phyloP scores from a whole-genome alignment of 495 filamentous ascomycete genomes.

The Daldinia decipiens region DNA sequence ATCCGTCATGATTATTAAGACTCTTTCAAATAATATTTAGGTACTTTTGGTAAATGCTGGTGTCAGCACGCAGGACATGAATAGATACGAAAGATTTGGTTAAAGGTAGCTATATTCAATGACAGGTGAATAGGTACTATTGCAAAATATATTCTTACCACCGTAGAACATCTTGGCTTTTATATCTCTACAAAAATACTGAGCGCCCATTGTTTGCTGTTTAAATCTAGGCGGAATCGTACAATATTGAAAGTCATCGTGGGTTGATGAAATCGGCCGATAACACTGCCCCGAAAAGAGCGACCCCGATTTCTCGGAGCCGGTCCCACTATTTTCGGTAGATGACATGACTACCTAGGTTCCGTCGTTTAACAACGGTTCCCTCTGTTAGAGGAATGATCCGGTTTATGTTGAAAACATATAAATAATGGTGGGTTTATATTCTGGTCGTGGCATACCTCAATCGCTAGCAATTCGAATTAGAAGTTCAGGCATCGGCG shows the following conservation, averaged over 20 bases:
- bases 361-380: neutral
- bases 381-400: too few species aligned
- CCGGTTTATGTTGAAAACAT: too few species aligned
- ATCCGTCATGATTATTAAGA: constrained; percentile 20
- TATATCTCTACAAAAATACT: neutral
- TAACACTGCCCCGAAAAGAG: constrained; percentile 13
- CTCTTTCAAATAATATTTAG: neutral
- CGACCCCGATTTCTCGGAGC: constrained; percentile 28
- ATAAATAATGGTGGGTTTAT: too few species aligned
- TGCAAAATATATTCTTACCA: neutral
- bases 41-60: neutral
- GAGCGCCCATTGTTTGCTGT: neutral
- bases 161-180: neutral
- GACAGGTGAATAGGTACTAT: neutral
- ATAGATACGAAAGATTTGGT: neutral
- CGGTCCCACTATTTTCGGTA: constrained; percentile 13
- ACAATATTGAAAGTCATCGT: constrained; percentile 5
- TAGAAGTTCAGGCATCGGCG: too few species aligned
- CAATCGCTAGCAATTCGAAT: too few species aligned
- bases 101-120: neutral
- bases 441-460: too few species aligned
- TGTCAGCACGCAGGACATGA: neutral
- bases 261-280: constrained; percentile 7
- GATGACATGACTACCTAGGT: neutral
- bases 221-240: constrained; percentile 2